Evolutionary conservation across 345 rosid genomes (phyloP).

Genomic region (Gossypium rotundifolium): DNA sequence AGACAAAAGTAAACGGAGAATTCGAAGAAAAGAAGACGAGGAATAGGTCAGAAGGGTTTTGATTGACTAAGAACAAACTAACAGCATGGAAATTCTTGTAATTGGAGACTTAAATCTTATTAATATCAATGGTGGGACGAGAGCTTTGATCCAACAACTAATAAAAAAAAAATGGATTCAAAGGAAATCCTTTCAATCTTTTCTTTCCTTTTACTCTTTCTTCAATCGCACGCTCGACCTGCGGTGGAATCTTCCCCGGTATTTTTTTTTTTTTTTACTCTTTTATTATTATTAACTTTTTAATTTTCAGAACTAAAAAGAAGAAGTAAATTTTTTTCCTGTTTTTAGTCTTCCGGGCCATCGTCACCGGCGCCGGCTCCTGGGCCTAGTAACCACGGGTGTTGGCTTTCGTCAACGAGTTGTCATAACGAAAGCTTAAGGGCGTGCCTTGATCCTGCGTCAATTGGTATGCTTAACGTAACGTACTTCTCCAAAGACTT

Average conservation of each 20-base stretch:
- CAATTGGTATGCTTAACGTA: neutral
- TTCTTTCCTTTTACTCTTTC: neutral
- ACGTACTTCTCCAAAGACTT: too few species aligned
- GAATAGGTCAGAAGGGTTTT: neutral
- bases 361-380: conserved; percentile 15
- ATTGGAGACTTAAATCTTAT: neutral
- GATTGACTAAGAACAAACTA: neutral
- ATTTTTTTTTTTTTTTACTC: neutral
- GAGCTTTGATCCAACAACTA: neutral
- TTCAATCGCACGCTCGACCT: neutral
- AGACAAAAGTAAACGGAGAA: neutral
- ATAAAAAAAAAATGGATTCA: neutral
- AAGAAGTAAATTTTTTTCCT: neutral
- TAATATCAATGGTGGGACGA: neutral
- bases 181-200: neutral
- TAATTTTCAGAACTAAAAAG: neutral
- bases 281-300: too few species aligned
- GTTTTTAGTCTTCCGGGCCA: neutral
- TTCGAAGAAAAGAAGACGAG: neutral
- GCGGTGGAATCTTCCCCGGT: neutral
- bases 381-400: neutral
- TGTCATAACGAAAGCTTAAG: conserved; percentile 11
- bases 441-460: conserved; percentile 13
- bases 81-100: neutral
- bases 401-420: neutral